phyloP scores from a whole-genome alignment of 306 rosid species.

The Cucurbita pepo region DNA sequence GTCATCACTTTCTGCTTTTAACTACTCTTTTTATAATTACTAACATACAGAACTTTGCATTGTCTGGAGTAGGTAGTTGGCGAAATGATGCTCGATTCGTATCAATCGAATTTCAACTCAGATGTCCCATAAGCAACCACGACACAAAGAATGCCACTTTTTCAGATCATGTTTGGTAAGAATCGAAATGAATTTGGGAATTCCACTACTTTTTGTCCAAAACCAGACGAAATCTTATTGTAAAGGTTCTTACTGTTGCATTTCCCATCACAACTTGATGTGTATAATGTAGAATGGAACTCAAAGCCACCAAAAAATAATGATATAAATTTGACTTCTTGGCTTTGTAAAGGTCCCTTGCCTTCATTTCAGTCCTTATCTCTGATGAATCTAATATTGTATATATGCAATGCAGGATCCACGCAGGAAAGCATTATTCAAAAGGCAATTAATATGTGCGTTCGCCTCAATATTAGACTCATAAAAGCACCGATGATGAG shows the following conservation, averaged over 20 bases:
- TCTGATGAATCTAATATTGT: not conserved
- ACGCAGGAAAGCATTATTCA: conserved; percentile 1
- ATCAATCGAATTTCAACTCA: not conserved
- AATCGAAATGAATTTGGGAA: not conserved
- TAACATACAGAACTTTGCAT: not conserved
- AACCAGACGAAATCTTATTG: not conserved
- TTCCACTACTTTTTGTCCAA: not conserved
- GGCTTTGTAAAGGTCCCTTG: not conserved
- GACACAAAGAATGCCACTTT: not conserved
- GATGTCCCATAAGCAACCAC: not conserved
- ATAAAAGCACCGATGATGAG: not conserved
- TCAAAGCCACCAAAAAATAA: not conserved
- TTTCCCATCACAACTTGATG: not conserved
- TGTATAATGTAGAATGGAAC: not conserved
- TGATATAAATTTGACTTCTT: not conserved
- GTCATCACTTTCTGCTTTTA: not conserved
- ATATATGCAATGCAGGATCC: not conserved
- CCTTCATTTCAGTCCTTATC: not conserved
- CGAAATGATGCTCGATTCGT: not conserved
- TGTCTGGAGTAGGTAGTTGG: not conserved
- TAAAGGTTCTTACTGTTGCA: not conserved
- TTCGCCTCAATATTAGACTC: conserved; percentile 4
- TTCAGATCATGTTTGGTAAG: not conserved
- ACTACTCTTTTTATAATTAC: not conserved
- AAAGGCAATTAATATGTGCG: not conserved